Conservation (phyloP, 805 yeast genomes). For the Cyberlindnera meyerae region DNA sequence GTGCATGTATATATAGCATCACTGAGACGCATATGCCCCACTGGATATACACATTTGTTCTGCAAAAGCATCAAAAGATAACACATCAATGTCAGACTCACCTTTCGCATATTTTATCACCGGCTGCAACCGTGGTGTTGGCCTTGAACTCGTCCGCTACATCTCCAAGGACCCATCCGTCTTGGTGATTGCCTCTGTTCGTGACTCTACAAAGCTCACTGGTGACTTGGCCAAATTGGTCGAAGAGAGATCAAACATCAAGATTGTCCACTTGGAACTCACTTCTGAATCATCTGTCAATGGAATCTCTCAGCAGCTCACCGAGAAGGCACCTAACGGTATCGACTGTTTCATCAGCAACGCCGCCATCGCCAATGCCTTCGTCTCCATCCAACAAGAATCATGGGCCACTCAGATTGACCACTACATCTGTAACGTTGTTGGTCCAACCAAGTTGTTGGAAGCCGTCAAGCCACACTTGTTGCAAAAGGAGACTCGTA, state of each 20-base stretch:
- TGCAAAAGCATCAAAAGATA: background rate
- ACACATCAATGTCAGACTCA: background rate
- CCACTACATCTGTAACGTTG: constrained; percentile 21
- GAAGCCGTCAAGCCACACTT: constrained; percentile 23
- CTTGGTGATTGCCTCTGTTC: constrained; percentile 3
- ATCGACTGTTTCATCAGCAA: constrained; percentile 11
- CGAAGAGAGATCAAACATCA: constrained; percentile 1
- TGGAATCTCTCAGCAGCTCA: constrained; percentile 6
- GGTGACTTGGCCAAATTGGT: constrained; percentile 1
- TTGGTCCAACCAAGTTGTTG: constrained; percentile 22
- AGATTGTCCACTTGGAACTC: constrained; percentile 9
- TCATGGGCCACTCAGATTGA: constrained; percentile 2
- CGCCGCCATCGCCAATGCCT: constrained; percentile 11
- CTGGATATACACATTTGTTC: too few relatives aligned
- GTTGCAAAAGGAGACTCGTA: constrained; percentile 17
- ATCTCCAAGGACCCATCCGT: background rate
- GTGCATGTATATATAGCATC: too few relatives aligned
- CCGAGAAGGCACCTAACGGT: constrained; percentile 7
- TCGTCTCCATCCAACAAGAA: background rate
- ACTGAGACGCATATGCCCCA: too few relatives aligned
- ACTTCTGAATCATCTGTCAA: constrained; percentile 6
- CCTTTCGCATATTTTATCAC: background rate
- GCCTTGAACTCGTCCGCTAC: constrained; percentile 5
- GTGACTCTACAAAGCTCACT: background rate
- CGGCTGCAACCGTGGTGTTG: constrained; percentile 8